A percentile compares a stretch with the other conserved stretches of the same genome.
Evolutionary conservation across 2,329 filamentous ascomycete genomes (phyloP).

Genomic region (Fusarium torulosum): DNA sequence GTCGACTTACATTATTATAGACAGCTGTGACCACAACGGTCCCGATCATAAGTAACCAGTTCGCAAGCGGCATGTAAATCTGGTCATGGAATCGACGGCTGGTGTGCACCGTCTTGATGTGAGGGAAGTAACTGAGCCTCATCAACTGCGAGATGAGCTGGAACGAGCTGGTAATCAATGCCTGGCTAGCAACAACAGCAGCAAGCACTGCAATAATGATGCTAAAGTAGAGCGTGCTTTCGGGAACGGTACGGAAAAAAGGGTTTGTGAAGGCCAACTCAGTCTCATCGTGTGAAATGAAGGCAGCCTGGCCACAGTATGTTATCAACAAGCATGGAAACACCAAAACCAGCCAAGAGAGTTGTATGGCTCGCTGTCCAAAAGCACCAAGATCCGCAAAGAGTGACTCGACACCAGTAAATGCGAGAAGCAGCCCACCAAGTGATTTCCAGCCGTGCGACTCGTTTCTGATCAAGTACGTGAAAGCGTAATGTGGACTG

Average conservation of each 20-base stretch:
- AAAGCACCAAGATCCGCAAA: conserved; percentile 85
- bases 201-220: conserved; percentile 77
- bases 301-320: conserved; percentile 81
- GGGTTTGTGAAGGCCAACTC: conserved; percentile 66
- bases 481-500: conserved; percentile 69
- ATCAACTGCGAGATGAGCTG: conserved; percentile 78
- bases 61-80: conserved; percentile 80
- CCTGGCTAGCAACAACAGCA: conserved; percentile 81
- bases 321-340: conserved; percentile 75
- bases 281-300: conserved; percentile 70
- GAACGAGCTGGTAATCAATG: conserved; percentile 82
- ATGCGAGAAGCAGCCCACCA: conserved; percentile 79
- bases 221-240: conserved; percentile 75
- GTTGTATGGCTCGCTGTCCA: conserved; percentile 74
- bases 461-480: conserved; percentile 70
- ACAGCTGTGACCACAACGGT: conserved; percentile 80
- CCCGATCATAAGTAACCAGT: conserved; percentile 82
- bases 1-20: conserved; percentile 72
- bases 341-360: conserved; percentile 77
- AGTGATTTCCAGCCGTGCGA: conserved; percentile 73
- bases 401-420: conserved; percentile 83
- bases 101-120: conserved; percentile 79
- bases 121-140: conserved; percentile 78
- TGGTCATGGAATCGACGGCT: conserved; percentile 78
- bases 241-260: conserved; percentile 78